A percentile compares a stretch with the other conserved stretches of the same genome.
Conservation (phyloP, 2,329 filamentous ascomycete species). For the Cercospora citrullina region DNA sequence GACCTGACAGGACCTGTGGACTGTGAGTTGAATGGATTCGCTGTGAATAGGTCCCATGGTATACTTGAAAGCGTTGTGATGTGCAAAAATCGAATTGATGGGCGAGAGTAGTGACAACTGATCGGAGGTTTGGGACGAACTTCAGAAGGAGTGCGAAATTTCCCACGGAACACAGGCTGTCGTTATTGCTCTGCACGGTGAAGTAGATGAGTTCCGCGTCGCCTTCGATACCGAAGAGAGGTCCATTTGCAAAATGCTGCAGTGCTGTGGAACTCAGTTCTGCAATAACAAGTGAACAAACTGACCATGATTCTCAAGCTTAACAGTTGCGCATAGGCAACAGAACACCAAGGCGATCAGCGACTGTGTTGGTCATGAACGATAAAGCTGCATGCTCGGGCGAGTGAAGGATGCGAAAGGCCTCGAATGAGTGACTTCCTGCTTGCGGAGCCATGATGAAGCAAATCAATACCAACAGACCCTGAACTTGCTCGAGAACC, state of each 20-base stretch:
- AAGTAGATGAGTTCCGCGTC: slow-evolving; percentile 32
- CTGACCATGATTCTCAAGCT: background rate
- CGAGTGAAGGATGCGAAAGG: background rate
- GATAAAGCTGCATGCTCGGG: background rate
- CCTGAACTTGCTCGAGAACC: background rate
- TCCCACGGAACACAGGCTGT: slow-evolving; percentile 2
- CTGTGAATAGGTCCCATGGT: slow-evolving; percentile 27
- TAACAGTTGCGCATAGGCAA: background rate
- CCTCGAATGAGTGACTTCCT: background rate
- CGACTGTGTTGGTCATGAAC: background rate
- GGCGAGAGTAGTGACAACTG: slow-evolving; percentile 20
- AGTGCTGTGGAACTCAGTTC: background rate
- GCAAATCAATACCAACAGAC: background rate
- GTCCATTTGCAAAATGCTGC: background rate
- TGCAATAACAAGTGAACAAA: background rate
- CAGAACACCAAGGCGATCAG: background rate
- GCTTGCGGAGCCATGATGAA: background rate
- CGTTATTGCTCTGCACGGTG: slow-evolving; percentile 20
- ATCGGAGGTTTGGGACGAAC: slow-evolving; percentile 6
- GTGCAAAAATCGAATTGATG: slow-evolving; percentile 29
- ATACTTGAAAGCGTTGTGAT: slow-evolving; percentile 18
- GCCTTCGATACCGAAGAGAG: slow-evolving; percentile 19
- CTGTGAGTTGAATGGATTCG: slow-evolving; percentile 22
- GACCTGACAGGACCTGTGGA: slow-evolving; percentile 20
- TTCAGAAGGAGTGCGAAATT: background rate